Base-by-base conservation (phyloP, 805 yeast genomes). In the Pichia thaimueangensis region DNA sequence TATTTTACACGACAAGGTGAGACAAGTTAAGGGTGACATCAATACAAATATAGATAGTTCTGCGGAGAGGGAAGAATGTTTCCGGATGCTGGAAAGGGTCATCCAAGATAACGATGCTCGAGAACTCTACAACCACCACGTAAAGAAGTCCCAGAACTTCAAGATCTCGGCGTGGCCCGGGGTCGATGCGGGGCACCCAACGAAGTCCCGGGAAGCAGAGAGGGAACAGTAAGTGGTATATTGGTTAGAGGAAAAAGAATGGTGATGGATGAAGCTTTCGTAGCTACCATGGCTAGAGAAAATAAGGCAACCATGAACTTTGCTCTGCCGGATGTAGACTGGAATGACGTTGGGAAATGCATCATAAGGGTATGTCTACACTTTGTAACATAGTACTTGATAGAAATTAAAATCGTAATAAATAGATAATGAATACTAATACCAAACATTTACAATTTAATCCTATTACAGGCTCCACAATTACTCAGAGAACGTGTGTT, bases 131-230 rank as follows among this genome's bases (percentile, higher is more conserved):
- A 28, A 30, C 7, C 37, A 36, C 35, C 32, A 34, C 60, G 38
- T 32, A 50, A 51, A 28, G 47, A 47, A 12, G 60, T 62, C 33
- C 5, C 31, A 41, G 11, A 30, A 35, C 21, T 34, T 41, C 6
- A 58, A 55, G 34, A 65, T 69, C 28, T 49, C 62, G 31, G 74
- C 86, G 1, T 80, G 86, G 86, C 86, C 86, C 0, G 84, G 85
- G 0, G 69, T 76, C 12, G 72, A 79, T 50, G 84, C 77, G 50
- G 82, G 82, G 0, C 86, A 80, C 55, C 83, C 84, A 2, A 56
- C 35, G 51, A 50, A 42, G 23, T 35, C 37, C 17, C 35, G 28
- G 35, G 37, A 22, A 27, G 22, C 34, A 22, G 30, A 23, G 5
- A 19, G 12, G n/a, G n/a, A n/a, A n/a, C n/a, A n/a, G n/a, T n/a